Percentiles rank a stretch among this genome's conserved stretches.
These are phyloP conservation scores for Bryum argenteum DNA, from an alignment of 225 moss, liverwort and hornwort species.

Conservation along the genomic window DNA sequence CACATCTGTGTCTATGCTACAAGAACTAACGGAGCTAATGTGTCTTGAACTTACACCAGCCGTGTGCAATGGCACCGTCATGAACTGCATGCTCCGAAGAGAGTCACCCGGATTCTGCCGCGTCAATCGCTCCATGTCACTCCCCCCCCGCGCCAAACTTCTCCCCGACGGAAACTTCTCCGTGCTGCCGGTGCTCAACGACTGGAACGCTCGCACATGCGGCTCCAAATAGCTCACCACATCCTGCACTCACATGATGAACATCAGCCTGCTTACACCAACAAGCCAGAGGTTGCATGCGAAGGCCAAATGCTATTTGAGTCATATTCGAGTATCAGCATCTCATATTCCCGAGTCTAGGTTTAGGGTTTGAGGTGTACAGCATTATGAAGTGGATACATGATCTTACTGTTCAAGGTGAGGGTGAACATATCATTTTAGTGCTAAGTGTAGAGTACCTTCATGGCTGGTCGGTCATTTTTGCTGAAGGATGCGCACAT, in stretches of 20 bases:
- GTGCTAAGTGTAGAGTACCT: conserved; percentile 29
- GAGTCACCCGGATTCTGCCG: conserved; percentile 13
- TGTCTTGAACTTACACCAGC: conserved; percentile 39
- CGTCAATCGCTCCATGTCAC: conserved; percentile 30
- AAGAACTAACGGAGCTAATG: conserved; percentile 18
- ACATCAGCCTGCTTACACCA: not conserved
- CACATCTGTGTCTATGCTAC: conserved; percentile 6
- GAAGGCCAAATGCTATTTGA: no score
- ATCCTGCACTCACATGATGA: conserved; percentile 30
- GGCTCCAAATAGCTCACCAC: conserved; percentile 63
- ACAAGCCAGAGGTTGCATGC: not conserved
- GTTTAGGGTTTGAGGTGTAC: no score
- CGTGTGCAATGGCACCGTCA: conserved; percentile 40
- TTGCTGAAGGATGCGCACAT: conserved; percentile 56
- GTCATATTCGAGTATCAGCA: no score
- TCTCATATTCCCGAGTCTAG: no score
- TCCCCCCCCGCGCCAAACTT: conserved; percentile 19
- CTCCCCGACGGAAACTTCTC: conserved; percentile 28
- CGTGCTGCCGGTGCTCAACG: conserved; percentile 19
- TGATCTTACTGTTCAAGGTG: no score
- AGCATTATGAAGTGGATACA: no score
- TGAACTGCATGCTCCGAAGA: conserved; percentile 27
- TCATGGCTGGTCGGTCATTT: conserved; percentile 60
- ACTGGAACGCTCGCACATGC: conserved; percentile 39
- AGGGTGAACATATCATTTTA: no score